Evolutionary conservation across 2,329 filamentous ascomycete species (phyloP), one percentile per base, ranked within the genome.

Genomic region (Cadophora gregata): DNA sequence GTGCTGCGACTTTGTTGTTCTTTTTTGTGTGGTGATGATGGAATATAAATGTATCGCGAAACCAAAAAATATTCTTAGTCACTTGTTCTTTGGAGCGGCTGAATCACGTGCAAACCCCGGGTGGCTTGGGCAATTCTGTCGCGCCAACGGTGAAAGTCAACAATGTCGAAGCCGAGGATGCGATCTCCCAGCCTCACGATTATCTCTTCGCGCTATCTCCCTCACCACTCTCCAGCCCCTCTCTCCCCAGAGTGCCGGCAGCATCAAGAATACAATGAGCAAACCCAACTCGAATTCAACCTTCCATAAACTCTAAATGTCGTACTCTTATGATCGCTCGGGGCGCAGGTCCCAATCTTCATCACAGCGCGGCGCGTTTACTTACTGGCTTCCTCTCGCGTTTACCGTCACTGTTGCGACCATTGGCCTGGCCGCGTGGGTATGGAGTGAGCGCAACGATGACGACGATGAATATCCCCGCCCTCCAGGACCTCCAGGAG

Each of bases 331-430:
- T 78, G 81, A 86, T 76, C 80, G 73, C 68, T 69, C 66, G 21
- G 59, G 68, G 65, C 74, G 74, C 65, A 71, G 70, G 67, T 58
- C 67, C 45, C 66, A 81, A 74, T 78, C 81, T 75, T 87, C 87
- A 74, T 84, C 79, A 77, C 77, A 86, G 80, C 83, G 85, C 79
- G 83, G 85, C 77, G 85, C 88, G 72, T 87, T 92, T 81, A 87
- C 90, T 76, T 95, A 96, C 81, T 97, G 94, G 93, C 87, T 97
- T 67, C 95, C 95, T 69, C 85, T 98, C 65, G 90, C 89, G 71
- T 80, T 97, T 71, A 97, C 94, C 59, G 88, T 97, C 66, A 94
- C 93, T 56, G 88, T 96, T 73, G 95, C 95, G 68, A 93, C 94
- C 25, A 89, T 92, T 64, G 93, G 94, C 38, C 81, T 97, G 58